Evolutionary conservation across 345 rosid species (phyloP).

Genomic region (Salix purpurea): DNA sequence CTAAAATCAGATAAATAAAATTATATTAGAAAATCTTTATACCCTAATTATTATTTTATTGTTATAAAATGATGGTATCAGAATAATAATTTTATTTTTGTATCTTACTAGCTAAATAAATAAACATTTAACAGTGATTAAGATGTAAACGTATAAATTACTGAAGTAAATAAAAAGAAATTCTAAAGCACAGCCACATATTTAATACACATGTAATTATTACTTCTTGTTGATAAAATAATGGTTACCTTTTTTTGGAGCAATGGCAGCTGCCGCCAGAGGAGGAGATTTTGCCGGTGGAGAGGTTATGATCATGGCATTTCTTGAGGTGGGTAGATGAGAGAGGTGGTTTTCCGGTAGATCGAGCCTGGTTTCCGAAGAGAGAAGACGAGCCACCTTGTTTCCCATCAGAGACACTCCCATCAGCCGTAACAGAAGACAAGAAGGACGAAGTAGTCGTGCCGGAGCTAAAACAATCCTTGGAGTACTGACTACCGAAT

Average conservation of each 20-base stretch:
- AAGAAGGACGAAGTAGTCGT: background rate
- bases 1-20: background rate
- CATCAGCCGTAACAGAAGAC: background rate
- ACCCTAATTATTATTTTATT: background rate
- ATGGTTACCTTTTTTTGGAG: slow-evolving; percentile 23
- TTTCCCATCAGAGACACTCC: background rate
- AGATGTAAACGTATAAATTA: no score
- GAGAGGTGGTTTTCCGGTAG: background rate
- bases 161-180: no score
- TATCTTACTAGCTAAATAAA: no score
- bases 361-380: background rate
- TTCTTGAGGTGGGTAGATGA: background rate
- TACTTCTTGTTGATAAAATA: background rate
- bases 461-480: background rate
- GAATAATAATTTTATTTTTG: no score
- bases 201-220: background rate
- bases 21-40: background rate
- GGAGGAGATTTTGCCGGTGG: background rate
- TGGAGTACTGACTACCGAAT: background rate
- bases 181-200: no score
- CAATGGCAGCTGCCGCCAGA: slow-evolving; percentile 28
- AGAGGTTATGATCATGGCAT: background rate
- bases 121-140: no score
- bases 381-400: background rate
- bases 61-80: no score